Conservation (phyloP, 1,284 basidiomycete genomes). For the Sphaerobolus stellatus region DNA sequence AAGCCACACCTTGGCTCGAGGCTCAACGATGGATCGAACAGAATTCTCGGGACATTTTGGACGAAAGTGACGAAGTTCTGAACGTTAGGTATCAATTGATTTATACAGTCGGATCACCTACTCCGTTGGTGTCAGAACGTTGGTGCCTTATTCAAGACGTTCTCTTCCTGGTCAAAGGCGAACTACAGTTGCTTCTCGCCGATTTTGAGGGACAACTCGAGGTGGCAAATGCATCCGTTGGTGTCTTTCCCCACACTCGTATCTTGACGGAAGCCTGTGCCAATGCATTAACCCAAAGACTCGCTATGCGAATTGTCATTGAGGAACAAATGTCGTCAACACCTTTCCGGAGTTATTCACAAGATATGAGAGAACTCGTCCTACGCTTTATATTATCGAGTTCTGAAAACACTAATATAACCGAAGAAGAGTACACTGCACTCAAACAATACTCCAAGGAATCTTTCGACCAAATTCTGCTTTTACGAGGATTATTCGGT, state of each 20-base stretch:
- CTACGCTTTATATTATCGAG: slow-evolving; percentile 14
- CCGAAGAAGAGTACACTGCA: not conserved
- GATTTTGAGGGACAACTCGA: slow-evolving; percentile 21
- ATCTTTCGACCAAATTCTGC: slow-evolving; percentile 38
- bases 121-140: slow-evolving; percentile 42
- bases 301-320: slow-evolving; percentile 26
- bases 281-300: slow-evolving; percentile 19
- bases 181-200: slow-evolving; percentile 14
- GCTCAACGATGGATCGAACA: slow-evolving; percentile 37
- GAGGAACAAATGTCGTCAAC: slow-evolving; percentile 19
- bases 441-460: slow-evolving; percentile 16
- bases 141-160: slow-evolving; percentile 47
- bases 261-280: slow-evolving; percentile 29
- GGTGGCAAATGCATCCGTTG: slow-evolving; percentile 10
- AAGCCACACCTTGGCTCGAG: slow-evolving; percentile 20
- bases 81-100: slow-evolving; percentile 49
- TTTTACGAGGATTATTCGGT: slow-evolving; percentile 44
- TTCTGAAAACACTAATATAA: too few species aligned
- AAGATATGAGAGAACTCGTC: slow-evolving; percentile 10
- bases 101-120: slow-evolving; percentile 36
- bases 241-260: slow-evolving; percentile 35
- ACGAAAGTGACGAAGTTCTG: slow-evolving; percentile 56
- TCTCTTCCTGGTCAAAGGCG: slow-evolving; percentile 26
- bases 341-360: slow-evolving; percentile 11
- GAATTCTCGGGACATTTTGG: slow-evolving; percentile 44